Conservation (phyloP, 1,284 basidiomycete genomes). For the Hymenochaete sp. region DNA sequence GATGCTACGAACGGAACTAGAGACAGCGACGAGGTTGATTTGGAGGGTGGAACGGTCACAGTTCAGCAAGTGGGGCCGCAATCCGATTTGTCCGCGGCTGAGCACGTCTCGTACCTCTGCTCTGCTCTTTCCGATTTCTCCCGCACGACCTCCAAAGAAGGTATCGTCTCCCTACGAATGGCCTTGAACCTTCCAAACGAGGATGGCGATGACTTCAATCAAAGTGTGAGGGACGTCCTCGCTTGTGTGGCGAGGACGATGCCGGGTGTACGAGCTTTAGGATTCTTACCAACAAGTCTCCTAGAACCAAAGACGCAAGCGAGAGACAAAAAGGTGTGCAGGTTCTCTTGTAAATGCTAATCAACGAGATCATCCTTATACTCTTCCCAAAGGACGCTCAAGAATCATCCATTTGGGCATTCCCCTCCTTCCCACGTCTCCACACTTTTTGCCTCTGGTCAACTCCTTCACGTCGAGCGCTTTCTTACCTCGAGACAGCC, state of each 20-base stretch:
- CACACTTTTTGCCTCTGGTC: conserved; percentile 11
- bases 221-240: not conserved
- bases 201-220: no score
- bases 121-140: conserved; percentile 4
- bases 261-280: conserved; percentile 1
- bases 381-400: not conserved
- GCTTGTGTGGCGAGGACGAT: conserved; percentile 1
- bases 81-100: not conserved
- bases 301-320: no score
- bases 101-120: conserved; percentile 1
- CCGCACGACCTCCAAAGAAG: not conserved
- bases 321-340: not conserved
- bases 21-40: no score
- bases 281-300: conserved; percentile 2
- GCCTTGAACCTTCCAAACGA: conserved; percentile 1
- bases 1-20: no score
- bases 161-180: conserved; percentile 4
- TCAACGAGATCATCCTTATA: not conserved
- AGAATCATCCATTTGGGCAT: not conserved
- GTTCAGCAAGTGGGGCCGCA: not conserved
- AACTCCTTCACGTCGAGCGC: conserved; percentile 2
- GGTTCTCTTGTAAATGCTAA: not conserved
- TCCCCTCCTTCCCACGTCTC: conserved; percentile 6
- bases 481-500: not conserved
- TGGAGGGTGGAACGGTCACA: no score